Evolutionary conservation across 371 early-diverging fungal species (phyloP).

Genomic region (Mortierella polycephala): DNA sequence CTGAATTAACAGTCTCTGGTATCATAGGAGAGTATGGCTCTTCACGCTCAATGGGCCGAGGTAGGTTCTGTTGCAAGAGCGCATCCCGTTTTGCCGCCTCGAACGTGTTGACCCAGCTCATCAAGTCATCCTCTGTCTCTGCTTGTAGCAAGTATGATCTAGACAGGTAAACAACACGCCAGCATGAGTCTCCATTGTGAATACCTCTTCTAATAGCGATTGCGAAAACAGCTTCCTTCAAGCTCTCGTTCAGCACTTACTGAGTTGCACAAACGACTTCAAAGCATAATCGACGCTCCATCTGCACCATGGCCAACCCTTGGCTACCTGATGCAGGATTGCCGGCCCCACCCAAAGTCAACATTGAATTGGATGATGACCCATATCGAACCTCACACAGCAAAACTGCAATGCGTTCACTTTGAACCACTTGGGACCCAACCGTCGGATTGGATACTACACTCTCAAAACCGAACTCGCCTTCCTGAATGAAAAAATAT

Average conservation of each 20-base stretch:
- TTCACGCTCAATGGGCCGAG: slow-evolving; percentile 30
- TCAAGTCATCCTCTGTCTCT: slow-evolving; percentile 77
- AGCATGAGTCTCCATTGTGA: too few species aligned
- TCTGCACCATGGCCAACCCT: slow-evolving; percentile 55
- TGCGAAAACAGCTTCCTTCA: too few species aligned
- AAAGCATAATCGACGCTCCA: slow-evolving; percentile 79
- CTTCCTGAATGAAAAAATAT: slow-evolving; percentile 71
- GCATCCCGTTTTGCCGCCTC: slow-evolving; percentile 66
- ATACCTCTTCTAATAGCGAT: too few species aligned
- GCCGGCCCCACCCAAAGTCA: slow-evolving; percentile 34
- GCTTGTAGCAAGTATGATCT: slow-evolving; percentile 70
- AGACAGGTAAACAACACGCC: not conserved
- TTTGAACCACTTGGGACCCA: slow-evolving; percentile 66
- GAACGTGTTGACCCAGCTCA: slow-evolving; percentile 73
- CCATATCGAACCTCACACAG: slow-evolving; percentile 70
- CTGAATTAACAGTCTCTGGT: slow-evolving; percentile 21
- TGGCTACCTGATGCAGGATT: slow-evolving; percentile 44
- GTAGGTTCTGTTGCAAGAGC: slow-evolving; percentile 29
- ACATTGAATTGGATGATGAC: slow-evolving; percentile 24
- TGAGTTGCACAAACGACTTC: slow-evolving; percentile 75
- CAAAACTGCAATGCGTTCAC: slow-evolving; percentile 67
- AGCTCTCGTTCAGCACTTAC: slow-evolving; percentile 48
- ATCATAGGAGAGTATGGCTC: slow-evolving; percentile 50
- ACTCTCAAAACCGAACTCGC: slow-evolving; percentile 65
- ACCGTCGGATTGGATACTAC: slow-evolving; percentile 59